phyloP scores from a whole-genome alignment of 768 basidiomycete species.

The Rhodotorula kratochvilovae region DNA sequence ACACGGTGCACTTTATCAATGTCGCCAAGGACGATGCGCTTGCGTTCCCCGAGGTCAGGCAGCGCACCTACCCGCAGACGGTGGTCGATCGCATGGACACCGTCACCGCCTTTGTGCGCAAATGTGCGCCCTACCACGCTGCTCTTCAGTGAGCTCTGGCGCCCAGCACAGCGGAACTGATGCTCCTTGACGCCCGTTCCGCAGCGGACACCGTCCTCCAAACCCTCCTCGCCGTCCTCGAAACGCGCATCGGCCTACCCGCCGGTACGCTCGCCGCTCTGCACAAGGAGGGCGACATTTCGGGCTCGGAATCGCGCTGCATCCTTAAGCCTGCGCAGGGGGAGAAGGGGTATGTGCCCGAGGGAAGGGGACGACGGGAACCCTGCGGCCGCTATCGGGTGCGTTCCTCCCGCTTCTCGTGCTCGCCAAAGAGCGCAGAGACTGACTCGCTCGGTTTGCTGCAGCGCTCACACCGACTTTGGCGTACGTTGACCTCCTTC shows the following conservation, averaged over 20 bases:
- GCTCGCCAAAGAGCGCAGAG: too few relatives aligned
- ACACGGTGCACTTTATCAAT: constrained; percentile 60
- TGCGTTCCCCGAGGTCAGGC: constrained; percentile 56
- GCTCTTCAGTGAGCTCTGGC: too few relatives aligned
- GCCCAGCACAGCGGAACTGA: too few relatives aligned
- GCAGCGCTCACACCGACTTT: constrained; percentile 21
- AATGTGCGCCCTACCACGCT: too few relatives aligned
- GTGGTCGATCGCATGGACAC: constrained; percentile 56
- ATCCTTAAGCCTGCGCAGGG: constrained; percentile 53
- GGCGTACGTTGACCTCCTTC: neutral
- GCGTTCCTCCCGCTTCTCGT: neutral
- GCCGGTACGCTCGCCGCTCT: constrained; percentile 52
- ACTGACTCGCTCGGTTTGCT: neutral
- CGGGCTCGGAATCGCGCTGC: constrained; percentile 59
- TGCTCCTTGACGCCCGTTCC: neutral
- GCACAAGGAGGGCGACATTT: constrained; percentile 53
- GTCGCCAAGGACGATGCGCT: constrained; percentile 65
- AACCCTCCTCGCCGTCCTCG: constrained; percentile 56
- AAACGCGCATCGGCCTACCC: constrained; percentile 57
- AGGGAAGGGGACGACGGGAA: constrained; percentile 46
- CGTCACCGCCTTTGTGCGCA: constrained; percentile 58
- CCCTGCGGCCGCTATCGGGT: constrained; percentile 14
- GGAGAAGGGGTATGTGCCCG: neutral
- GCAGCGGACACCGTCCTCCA: constrained; percentile 54
- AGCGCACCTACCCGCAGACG: constrained; percentile 59